Evolutionary conservation across 2,329 filamentous ascomycete genomes (phyloP).

Genomic region (Dactylellina leptospora): DNA sequence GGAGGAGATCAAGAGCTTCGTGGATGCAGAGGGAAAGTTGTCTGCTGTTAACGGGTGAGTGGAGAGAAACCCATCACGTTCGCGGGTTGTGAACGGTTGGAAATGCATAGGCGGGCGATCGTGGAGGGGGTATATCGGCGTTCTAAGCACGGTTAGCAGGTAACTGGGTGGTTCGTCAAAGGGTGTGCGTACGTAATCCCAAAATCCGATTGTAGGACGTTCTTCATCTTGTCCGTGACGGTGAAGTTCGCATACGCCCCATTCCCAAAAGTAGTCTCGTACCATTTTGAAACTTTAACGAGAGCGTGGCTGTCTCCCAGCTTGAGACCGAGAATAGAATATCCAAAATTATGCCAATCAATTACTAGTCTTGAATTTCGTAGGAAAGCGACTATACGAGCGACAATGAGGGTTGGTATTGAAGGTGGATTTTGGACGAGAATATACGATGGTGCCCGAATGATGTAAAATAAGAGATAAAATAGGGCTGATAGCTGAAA

Average conservation of each 20-base stretch:
- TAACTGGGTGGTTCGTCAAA: too few species aligned
- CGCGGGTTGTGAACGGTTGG: conserved; percentile 69
- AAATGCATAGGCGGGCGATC: conserved; percentile 88
- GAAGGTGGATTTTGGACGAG: conserved; percentile 82
- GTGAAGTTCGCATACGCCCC: conserved; percentile 79
- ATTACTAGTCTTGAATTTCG: conserved; percentile 84
- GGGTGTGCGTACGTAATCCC: conserved; percentile 49
- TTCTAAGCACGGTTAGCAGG: conserved; percentile 59
- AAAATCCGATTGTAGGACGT: conserved; percentile 39
- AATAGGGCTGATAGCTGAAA: conserved; percentile 81
- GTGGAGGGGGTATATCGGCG: conserved; percentile 76
- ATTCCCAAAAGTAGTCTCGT: conserved; percentile 77
- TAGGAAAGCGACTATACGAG: conserved; percentile 75
- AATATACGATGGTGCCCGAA: conserved; percentile 65
- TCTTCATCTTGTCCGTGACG: conserved; percentile 85
- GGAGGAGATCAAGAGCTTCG: conserved; percentile 82
- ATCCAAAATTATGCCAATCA: conserved; percentile 99
- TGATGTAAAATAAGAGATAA: conserved; percentile 75
- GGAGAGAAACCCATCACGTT: conserved; percentile 70
- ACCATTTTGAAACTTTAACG: conserved; percentile 78
- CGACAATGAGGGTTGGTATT: conserved; percentile 85
- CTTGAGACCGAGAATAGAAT: conserved; percentile 82
- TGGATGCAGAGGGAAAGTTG: conserved; percentile 65
- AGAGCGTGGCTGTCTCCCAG: conserved; percentile 71
- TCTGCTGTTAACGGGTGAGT: conserved; percentile 71